Evolutionary conservation across 805 yeast genomes (phyloP), one percentile per base, ranked within the genome.

Genomic region (Blastobotrys mokoenaii): DNA sequence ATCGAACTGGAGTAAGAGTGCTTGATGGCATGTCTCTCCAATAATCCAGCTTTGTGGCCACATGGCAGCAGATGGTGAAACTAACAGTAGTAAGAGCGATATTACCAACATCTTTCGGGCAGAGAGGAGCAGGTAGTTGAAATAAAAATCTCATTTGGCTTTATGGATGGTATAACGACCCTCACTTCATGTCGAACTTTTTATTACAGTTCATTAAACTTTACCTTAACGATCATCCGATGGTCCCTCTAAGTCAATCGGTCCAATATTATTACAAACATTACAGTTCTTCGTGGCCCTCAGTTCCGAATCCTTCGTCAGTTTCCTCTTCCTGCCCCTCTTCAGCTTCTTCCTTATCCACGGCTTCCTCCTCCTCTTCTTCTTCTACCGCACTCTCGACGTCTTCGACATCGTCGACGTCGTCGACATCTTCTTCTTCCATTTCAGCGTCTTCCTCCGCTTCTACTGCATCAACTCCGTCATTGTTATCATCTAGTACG

Each of bases 41-140:
- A 49, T 39, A 5, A 54, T 38, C 57, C 57, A 52, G 29, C 49
- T 38, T 11, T 41, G 22, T 3, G 56, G 53, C 59, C 59, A 55
- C 48, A 47, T 52, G 2, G 55, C 51, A 25, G 8, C 4, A 36
- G 29, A 45, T 20, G 44, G 34, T 6, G 15, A 14, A 14, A 29
- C 31, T 17, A 40, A 4, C 34, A 33, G 9, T 22, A 22, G 27
- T 8, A 22, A 22, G 4, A 22, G 27, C 27, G 27, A 22, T 22
- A 22, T 8, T 22, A 22, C 27, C 27, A 4, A 22, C 27, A 22
- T 22, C 27, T 5, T 22, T 22, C 27, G 27, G n/a, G 27, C 8
- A 22, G 27, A 22, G 27, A 22, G 27, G 8, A n/a, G n/a, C n/a
- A n/a, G n/a, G n/a, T n/a, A n/a, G n/a, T n/a, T n/a, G n/a, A n/a